Base-by-base conservation (phyloP, 192 early-diverging fungal genomes). In the Spizellomyces punctatus region DNA sequence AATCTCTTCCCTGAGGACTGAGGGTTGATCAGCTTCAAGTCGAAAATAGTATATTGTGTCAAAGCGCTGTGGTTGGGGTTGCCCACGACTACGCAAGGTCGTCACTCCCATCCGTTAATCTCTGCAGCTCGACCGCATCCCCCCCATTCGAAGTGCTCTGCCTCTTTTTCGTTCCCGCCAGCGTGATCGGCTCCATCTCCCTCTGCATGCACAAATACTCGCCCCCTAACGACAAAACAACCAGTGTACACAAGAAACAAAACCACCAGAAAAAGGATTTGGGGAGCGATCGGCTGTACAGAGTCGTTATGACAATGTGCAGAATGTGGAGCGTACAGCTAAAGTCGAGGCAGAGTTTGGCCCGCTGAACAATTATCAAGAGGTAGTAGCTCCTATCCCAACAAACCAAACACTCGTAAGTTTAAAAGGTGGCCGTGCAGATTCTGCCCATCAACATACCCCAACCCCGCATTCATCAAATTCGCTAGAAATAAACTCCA, bases 181-280 rank as follows among this genome's bases (percentile, higher is more conserved):
- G 44, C 4, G 54, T 64, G 58, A 94, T 92, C 3, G 93, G 93
- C 69, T 91, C 86, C 87, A 94, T 85, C 68, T 94, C 93, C 70
- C 81, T 73, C 59, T 85, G 85, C 89, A 92, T 91, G 70, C 93
- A 94, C 57, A 91, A 84, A 74, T 91, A 86, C 73, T 94, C 92
- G 16, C 89, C 91, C 8, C 91, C 92, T 57, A 93, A 72, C 8
- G 89, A 84, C 84, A 92, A 88, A 47, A 90, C 81, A 0, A 76
- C 69, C 9, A 81, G 69, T 3, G 86, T 82, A 10, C 79, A 67
- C 10, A 83, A 42, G 50, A 89, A 82, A 12, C 85, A 58, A 12
- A 86, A 48, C 90, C 91, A 94, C 91, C 91, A 94, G 10, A 86
- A 57, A 22, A 88, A 78, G 22, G 80, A 78, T 14, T 79, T 79